Evolutionary conservation across 164 flowering plant species (phyloP), one percentile per base, ranked within the genome.

Genomic region (Aristolochia contorta): DNA sequence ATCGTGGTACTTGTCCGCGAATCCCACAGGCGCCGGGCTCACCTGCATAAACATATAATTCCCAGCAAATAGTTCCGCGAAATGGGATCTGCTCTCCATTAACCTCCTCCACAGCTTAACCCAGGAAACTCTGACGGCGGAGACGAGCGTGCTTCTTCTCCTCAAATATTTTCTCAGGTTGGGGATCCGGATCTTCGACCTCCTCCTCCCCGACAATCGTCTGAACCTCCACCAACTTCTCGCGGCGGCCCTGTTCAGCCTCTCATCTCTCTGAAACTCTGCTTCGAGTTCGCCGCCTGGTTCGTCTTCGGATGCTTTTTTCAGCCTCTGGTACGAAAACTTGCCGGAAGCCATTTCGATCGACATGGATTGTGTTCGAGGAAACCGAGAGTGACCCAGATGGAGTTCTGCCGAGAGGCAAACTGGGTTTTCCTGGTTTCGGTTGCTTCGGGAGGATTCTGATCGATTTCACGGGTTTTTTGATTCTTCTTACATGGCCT

Each of bases 61-160:
- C 57, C 93, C 93, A 62, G 83, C 89, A 76, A 89, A 86, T 19
- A 89, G 71, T 59, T 86, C 96, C 18, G 82, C 89, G 27, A 86
- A 62, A 72, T 86, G 84, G 4, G 77, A 33, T 51, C 72, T 74
- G 58, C 90, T 68, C 33, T 89, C 89, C 71, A 64, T 81, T 57
- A 89, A 65, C 62, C 93, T 89, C 78, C 73, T 80, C 68, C 76
- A 9, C 14, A 84, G 71, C 25, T 70, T 80, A 1, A 41, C 48
- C 66, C 69, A 66, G 2, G 84, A 76, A 6, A 64, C 47, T 57
- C 69, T 77, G 2, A 75, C 59, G 6, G 62, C 19, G 56, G 73
- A 49, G 4, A 64, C 46, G 59, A 73, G 6, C 59, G 58, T 74
- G 0, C 61, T 58, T 62, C 65, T 84, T 61, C 73, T 73, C 72